These are phyloP conservation scores for Cerrena zonata DNA, from an alignment of 1,284 basidiomycete species.

Conservation along the genomic window DNA sequence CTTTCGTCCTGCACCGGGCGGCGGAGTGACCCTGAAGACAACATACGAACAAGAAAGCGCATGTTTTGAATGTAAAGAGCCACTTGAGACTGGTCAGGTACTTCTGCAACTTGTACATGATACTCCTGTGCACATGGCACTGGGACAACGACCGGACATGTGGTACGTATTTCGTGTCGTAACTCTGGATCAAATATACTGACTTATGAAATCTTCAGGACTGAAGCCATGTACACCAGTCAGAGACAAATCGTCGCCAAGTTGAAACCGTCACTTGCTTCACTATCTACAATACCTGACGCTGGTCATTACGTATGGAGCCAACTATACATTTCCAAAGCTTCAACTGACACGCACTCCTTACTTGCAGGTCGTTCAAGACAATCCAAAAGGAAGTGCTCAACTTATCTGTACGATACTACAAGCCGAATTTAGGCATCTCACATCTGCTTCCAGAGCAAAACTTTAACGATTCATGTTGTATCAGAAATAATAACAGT, in stretches of 20 bases:
- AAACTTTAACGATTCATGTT: not conserved
- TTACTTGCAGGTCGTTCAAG: not conserved
- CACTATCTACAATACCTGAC: not conserved
- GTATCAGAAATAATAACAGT: too few relatives aligned
- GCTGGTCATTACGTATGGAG: not conserved
- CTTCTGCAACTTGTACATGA: not conserved
- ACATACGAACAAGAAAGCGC: constrained; percentile 1
- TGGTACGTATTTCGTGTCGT: not conserved
- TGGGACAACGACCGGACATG: not conserved
- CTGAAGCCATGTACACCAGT: not conserved
- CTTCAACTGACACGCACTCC: too few relatives aligned
- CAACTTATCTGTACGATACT: not conserved
- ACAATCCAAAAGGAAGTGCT: not conserved
- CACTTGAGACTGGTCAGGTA: not conserved
- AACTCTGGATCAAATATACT: too few relatives aligned
- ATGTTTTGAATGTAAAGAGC: not conserved
- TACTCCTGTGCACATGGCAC: not conserved
- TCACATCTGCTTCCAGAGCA: not conserved
- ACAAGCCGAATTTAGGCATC: not conserved
- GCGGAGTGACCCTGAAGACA: not conserved
- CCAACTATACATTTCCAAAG: too few relatives aligned
- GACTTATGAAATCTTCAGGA: not conserved
- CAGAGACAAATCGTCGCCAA: not conserved
- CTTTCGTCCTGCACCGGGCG: not conserved
- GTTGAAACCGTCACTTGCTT: not conserved